A percentile compares a stretch with the other conserved stretches of the same genome.
These are phyloP conservation scores for Alternaria sp. DNA, from an alignment of 2,329 filamentous ascomycete genomes.

Conservation along the genomic window DNA sequence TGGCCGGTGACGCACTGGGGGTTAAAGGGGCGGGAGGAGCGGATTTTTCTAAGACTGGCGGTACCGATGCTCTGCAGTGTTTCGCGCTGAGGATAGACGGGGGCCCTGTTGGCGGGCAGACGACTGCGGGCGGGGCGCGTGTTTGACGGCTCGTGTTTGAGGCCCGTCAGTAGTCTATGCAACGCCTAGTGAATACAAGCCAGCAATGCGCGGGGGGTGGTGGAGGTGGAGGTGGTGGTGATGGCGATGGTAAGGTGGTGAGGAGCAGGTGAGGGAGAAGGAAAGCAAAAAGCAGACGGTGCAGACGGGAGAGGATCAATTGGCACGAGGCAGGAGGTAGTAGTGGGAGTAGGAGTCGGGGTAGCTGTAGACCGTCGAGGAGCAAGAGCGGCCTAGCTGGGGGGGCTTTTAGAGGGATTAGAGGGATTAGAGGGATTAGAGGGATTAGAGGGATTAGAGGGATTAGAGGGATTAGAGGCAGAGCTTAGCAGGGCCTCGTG, in stretches of 20 bases:
- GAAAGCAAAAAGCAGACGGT: constrained; percentile 12
- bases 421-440: constrained; percentile 16
- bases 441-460: constrained; percentile 20
- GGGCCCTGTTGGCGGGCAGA: constrained; percentile 23
- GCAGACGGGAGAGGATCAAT: not conserved
- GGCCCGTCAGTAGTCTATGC: constrained; percentile 26
- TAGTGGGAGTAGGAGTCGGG: constrained; percentile 13
- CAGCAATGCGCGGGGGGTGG: constrained; percentile 13
- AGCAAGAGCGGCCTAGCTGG: constrained; percentile 30
- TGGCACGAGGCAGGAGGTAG: constrained; percentile 1
- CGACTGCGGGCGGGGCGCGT: constrained; percentile 30
- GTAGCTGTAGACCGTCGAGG: constrained; percentile 18
- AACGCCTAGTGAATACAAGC: constrained; percentile 22
- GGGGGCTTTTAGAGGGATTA: constrained; percentile 23
- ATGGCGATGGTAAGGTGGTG: constrained; percentile 8
- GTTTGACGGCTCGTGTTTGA: constrained; percentile 20
- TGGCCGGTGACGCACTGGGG: constrained; percentile 36
- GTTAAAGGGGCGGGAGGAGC: constrained; percentile 25
- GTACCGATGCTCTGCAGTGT: constrained; percentile 40
- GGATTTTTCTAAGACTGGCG: constrained; percentile 41
- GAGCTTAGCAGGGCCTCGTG: constrained; percentile 24
- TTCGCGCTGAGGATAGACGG: constrained; percentile 33
- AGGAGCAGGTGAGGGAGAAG: not conserved
- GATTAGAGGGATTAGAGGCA: constrained; percentile 6
- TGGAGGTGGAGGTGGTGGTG: not conserved